Conservation (phyloP, 2,329 filamentous ascomycete species). For the Phaeomoniella chlamydospora region DNA sequence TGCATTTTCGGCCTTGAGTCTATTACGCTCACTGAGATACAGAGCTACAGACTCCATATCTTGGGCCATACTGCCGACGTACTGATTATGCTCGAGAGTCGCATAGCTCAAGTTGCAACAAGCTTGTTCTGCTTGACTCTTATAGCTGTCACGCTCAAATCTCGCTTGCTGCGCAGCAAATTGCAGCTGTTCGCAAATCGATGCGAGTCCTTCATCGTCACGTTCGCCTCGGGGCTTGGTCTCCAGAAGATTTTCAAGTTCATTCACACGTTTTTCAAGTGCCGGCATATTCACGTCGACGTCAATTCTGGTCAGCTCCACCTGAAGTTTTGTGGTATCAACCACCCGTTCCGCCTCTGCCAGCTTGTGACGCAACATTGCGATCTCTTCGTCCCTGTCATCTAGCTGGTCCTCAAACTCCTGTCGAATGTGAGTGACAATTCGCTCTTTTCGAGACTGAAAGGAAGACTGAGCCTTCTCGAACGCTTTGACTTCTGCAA, state of each 20-base stretch:
- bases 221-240: neutral
- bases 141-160: neutral
- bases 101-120: neutral
- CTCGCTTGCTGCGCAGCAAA: neutral
- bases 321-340: neutral
- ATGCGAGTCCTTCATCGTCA: neutral
- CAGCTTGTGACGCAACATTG: neutral
- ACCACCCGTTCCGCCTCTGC: neutral
- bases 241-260: neutral
- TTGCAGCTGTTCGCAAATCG: neutral
- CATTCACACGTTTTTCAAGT: neutral
- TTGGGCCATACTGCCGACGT: neutral
- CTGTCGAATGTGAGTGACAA: neutral
- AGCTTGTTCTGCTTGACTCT: neutral
- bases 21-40: neutral
- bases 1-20: neutral
- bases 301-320: neutral
- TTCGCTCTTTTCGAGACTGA: neutral
- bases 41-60: neutral
- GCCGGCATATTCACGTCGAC: neutral
- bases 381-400: neutral
- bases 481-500: no score
- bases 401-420: neutral
- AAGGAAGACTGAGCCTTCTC: neutral
- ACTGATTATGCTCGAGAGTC: neutral